Base-by-base conservation (phyloP, 257 asterid species). In the Solanum tarapatanum region DNA sequence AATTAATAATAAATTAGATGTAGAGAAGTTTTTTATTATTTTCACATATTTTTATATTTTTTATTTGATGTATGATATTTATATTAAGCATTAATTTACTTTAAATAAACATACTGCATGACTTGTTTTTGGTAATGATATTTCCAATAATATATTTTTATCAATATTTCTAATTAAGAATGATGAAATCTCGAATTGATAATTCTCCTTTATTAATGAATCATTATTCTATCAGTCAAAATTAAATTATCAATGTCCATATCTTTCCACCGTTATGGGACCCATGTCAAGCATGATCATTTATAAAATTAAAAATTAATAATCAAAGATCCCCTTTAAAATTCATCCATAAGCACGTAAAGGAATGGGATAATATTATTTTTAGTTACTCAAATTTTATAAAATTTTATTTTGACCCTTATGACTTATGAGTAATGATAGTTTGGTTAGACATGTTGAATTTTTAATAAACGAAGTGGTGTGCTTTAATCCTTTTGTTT, bases 11-110 rank as follows among this genome's bases (percentile, higher is more conserved):
- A 24, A 48, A 48, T 48, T 80, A 3, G 23, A 3, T 14, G 10
- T 5, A 1, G 28, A 28, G 1, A 1, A 1, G 14, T 24, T 2
- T 7, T 19, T 19, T 11, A 0, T 1, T 14, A 0, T 77, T 21
- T 23, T 76, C 26, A 9, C 5, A 3, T 19, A 19, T 2, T 23
- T n/a, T 64, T 24, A 3, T 19, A 19, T 2, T 23, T n/a, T 64
- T 24, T 1, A 62, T 62, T 66, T 1, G 33, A 66, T 66, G 0
- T 24, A 1, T 66, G 8, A 24, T 66, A 26, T 26, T 66, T 1
- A 64, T n/a, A 64, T 64, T n/a, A n/a, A 0, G 0, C 0, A 4
- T 23, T n/a, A 4, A 62, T n/a, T n/a, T 3, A n/a, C 2, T 26
- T 26, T 26, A 26, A 28, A 6, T 69, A 28, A 12, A 28, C 2